phyloP scores from a whole-genome alignment of 2,329 filamentous ascomycete species.

The Penicillium decumbens region DNA sequence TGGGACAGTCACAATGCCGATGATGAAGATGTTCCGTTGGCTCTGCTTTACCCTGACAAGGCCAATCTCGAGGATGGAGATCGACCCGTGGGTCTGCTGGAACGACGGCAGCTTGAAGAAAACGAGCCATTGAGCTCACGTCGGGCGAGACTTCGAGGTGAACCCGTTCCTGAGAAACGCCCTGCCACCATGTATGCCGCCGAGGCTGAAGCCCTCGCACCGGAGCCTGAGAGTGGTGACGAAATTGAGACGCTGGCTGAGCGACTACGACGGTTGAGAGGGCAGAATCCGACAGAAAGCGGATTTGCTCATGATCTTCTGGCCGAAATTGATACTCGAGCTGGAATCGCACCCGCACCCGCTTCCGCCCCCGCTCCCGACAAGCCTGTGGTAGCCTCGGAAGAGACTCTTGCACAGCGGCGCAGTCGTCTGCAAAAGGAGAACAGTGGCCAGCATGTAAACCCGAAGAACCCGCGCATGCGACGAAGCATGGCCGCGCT shows the following conservation, averaged over 20 bases:
- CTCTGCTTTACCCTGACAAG: conserved; percentile 63
- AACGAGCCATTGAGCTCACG: conserved; percentile 81
- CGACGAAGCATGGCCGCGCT: conserved; percentile 47
- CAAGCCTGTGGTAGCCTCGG: conserved; percentile 18
- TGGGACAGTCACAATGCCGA: conserved; percentile 67
- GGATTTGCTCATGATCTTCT: conserved; percentile 45
- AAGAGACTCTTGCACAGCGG: conserved; percentile 47
- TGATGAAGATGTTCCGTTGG: conserved; percentile 85
- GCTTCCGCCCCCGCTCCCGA: conserved; percentile 16
- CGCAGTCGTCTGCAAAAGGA: conserved; percentile 45
- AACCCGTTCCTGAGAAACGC: conserved; percentile 38
- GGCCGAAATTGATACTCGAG: conserved; percentile 37
- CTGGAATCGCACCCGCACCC: conserved; percentile 18
- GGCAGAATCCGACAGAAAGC: conserved; percentile 32
- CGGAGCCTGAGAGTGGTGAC: conserved; percentile 30
- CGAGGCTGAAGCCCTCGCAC: conserved; percentile 16
- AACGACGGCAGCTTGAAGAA: conserved; percentile 80
- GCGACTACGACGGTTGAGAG: conserved; percentile 40
- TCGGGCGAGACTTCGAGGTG: conserved; percentile 67
- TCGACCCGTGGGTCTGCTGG: conserved; percentile 46
- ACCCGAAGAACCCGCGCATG: conserved; percentile 27
- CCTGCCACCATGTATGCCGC: conserved; percentile 34
- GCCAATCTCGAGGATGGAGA: conserved; percentile 28
- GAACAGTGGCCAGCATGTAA: conserved; percentile 22
- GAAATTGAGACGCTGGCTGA: conserved; percentile 47